phyloP scores from a whole-genome alignment of 2,329 filamentous ascomycete genomes.

The Exophiala sideris region DNA sequence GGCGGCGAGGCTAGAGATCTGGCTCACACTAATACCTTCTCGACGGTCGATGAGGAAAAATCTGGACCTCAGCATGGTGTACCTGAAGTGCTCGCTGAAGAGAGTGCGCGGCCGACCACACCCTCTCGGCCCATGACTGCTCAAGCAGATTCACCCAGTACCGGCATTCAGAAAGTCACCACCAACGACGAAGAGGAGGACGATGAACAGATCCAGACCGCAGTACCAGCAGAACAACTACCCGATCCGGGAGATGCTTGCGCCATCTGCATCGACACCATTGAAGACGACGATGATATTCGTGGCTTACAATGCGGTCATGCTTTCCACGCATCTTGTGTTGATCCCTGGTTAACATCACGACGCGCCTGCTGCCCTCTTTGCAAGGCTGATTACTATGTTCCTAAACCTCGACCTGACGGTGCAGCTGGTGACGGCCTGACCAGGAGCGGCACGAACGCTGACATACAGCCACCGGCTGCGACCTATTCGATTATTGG shows the following conservation, averaged over 20 bases:
- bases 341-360: conserved; percentile 95
- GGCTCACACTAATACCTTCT: conserved; percentile 9
- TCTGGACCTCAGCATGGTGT: conserved; percentile 12
- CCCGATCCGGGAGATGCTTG: conserved; percentile 85
- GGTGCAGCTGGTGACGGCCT: conserved; percentile 35
- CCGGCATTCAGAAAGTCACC: conserved; percentile 46
- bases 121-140: conserved; percentile 18
- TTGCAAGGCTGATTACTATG: conserved; percentile 97
- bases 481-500: conserved; percentile 32
- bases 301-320: conserved; percentile 94
- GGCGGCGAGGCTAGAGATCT: conserved; percentile 13
- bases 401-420: conserved; percentile 79
- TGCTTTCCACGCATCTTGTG: conserved; percentile 91
- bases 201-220: conserved; percentile 75
- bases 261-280: conserved; percentile 89
- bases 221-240: conserved; percentile 75
- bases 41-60: conserved; percentile 19
- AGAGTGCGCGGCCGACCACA: conserved; percentile 24
- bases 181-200: conserved; percentile 69
- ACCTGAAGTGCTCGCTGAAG: conserved; percentile 23
- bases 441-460: conserved; percentile 9
- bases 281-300: conserved; percentile 94
- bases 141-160: conserved; percentile 23
- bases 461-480: conserved; percentile 15
- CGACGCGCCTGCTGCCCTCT: conserved; percentile 92